A percentile compares a stretch with the other conserved stretches of the same genome.
Evolutionary conservation across 2,329 filamentous ascomycete genomes (phyloP).

Genomic region (Aspergillus luchuensis): DNA sequence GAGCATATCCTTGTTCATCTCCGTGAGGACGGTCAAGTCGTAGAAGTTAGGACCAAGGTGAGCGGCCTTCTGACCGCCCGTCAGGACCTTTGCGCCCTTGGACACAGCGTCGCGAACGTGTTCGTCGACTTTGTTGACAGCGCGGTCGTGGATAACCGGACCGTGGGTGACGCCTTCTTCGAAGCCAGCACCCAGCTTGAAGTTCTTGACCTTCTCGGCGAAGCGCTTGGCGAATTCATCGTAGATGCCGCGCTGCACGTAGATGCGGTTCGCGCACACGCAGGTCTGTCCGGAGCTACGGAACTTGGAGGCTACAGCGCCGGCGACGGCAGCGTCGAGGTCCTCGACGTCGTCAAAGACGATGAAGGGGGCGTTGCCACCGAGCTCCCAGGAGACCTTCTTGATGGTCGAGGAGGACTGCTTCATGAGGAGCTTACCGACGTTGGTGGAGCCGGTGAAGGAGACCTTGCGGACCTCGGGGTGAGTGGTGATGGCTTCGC

Average conservation of each 20-base stretch:
- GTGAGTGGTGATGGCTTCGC: conserved; percentile 73
- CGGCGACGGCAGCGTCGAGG: conserved; percentile 77
- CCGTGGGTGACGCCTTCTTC: conserved; percentile 51
- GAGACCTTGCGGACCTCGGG: conserved; percentile 83
- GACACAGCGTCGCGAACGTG: conserved; percentile 77
- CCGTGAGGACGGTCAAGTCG: conserved; percentile 83
- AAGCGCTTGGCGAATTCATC: conserved; percentile 59
- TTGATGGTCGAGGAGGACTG: conserved; percentile 83
- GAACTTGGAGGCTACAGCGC: conserved; percentile 87
- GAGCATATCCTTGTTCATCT: conserved; percentile 83
- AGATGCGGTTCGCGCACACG: conserved; percentile 70
- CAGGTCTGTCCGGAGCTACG: conserved; percentile 94
- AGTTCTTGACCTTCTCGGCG: conserved; percentile 53
- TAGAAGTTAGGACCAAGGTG: conserved; percentile 85
- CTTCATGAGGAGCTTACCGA: conserved; percentile 80
- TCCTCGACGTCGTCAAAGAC: conserved; percentile 90
- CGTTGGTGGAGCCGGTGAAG: conserved; percentile 77
- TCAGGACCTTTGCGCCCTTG: conserved; percentile 74
- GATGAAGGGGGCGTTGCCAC: conserved; percentile 94
- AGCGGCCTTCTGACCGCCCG: conserved; percentile 73
- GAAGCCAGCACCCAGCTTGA: conserved; percentile 52
- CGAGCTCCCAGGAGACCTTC: conserved; percentile 85
- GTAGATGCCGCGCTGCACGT: conserved; percentile 55
- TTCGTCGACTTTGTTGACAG: conserved; percentile 73
- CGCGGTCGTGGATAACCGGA: conserved; percentile 72